Base-by-base conservation (phyloP, 257 asterid species). In the Gynochthodes officinalis region DNA sequence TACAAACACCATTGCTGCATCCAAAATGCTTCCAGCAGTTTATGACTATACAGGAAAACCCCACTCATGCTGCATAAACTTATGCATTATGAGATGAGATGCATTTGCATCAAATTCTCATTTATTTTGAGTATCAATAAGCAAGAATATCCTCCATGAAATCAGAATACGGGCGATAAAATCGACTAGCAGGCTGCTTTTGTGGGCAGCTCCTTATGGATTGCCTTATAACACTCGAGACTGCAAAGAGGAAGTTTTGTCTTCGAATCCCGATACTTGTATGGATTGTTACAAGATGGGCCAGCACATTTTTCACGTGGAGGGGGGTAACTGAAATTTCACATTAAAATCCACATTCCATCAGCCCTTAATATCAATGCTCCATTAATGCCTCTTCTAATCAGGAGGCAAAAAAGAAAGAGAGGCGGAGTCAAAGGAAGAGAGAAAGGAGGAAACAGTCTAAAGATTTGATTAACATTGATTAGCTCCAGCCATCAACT, bases 191-290 rank as follows among this genome's bases (percentile, higher is more conserved):
- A 86, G 75, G 89, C 86, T 67, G 71, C 68, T 77, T 81, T 79
- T n/a, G 73, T 64, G 19, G 74, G 80, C 78, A 67, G 59, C 75
- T 77, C 72, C 33, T 76, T 86, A 48, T 84, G 86, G 70, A 94
- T 82, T 33, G 95, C 98, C 85, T 88, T 91, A 86, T 90, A 94
- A 91, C 98, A 94, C 70, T 85, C 86, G 68, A 94, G 95, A 75
- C 99, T 91, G 89, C 99, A 94, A 14, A 94, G 97, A 43, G 99
- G 99, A 73, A 91, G 90, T 83, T 82, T 92, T 28, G 93, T 80
- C 86, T 89, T 94, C 48, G 99, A 91, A 81, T 91, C 99, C 0
- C 99, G 96, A 74, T 94, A 94, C 84, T 83, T 94, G 86, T 88
- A 94, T n/a, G 91, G 80, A 77, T 94, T 91, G 74, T 75, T 72